Base-by-base conservation (phyloP, 306 rosid species). In the Quercus wislizeni region DNA sequence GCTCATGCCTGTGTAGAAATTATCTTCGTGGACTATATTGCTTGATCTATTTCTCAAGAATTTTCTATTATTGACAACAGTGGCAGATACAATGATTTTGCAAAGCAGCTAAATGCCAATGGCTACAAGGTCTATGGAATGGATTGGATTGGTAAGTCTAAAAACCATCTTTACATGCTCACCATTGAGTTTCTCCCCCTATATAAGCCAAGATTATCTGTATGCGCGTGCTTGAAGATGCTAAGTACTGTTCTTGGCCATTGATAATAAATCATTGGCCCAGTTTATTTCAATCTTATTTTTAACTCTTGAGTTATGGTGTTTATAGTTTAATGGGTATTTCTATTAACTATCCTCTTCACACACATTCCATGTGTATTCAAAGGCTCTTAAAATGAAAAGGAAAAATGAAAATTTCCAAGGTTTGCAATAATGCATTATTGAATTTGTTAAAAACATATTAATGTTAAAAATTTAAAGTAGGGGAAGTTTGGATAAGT, bases 91-190 rank as follows among this genome's bases (percentile, higher is more conserved):
- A 69, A 28, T 79, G 78, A 87, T 79, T 93, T 93, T 85, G 98
- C 98, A 51, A 95, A 91, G 90, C 84, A 80, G 81, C 84, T 95
- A 78, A 95, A 91, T 87, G 91, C 88, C 57, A 86, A 86, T 80
- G 97, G 98, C 77, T 95, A 62, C 79, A 95, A 90, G 88, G 98
- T 90, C 82, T 93, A 91, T 59, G 99, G 89, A 55, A 92, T 95
- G 94, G 99, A 95, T 82, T 95, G 99, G 99, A 85, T 90, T 85
- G 99, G 99, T 95, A 84, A 85, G 96, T 80, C 33, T 46, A 6
- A 30, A 69, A 71, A 55, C 35, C 57, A 58, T 28, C 25, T 46
- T 46, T 12, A 17, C 49, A 12, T 13, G 13, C 10, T 21, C 25
- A 15, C 49, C 14, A 30, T 64, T 55, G 57, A 14, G 8, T 64